Base-by-base conservation (phyloP, 768 basidiomycete genomes). In the Mycena maculata region DNA sequence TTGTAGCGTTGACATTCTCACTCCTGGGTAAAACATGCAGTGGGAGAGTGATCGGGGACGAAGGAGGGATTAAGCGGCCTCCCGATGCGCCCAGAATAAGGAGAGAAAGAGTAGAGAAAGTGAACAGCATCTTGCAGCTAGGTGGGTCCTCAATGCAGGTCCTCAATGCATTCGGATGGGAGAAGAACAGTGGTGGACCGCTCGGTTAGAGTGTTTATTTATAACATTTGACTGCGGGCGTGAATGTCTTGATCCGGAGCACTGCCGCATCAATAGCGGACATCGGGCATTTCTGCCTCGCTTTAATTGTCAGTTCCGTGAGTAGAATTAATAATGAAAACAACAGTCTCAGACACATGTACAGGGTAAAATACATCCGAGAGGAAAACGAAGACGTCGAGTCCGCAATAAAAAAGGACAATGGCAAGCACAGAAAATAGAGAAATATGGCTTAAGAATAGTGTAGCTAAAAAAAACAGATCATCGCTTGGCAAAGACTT, bases 401-500 rank as follows among this genome's bases (percentile, higher is more conserved):
- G 58, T 65, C 66, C 63, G 50, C 44, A 63, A 65, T 63, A 68
- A 70, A 71, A 60, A 54, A 28, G 44, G 41, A 33, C 50, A 52
- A 47, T 55, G 39, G 60, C 65, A 64, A 67, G 64, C 61, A 69
- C 44, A 25, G 42, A 54, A 63, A 23, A 53, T 48, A 45, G 33
- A 56, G 50, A 72, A 74, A 71, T 66, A 74, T 56, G 52, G 61
- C 69, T 71, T 76, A 79, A 76, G 71, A 67, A 78, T 76, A 76
- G 73, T 61, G 67, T 74, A 74, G 48, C 68, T 65, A 63, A 68
- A 31, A 39, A 36, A 36, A 36, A 39, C 49, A 49, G 48, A 74
- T 90, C 81, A 93, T 79, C 93, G 91, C 82, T 93, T 94, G 23
- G 91, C 90, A 75, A 95, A 95, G 69, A 97, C 95, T 83, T 97